These are phyloP conservation scores for Nepenthes mirabilis DNA, from an alignment of 148 eudicot genomes.

Conservation along the genomic window DNA sequence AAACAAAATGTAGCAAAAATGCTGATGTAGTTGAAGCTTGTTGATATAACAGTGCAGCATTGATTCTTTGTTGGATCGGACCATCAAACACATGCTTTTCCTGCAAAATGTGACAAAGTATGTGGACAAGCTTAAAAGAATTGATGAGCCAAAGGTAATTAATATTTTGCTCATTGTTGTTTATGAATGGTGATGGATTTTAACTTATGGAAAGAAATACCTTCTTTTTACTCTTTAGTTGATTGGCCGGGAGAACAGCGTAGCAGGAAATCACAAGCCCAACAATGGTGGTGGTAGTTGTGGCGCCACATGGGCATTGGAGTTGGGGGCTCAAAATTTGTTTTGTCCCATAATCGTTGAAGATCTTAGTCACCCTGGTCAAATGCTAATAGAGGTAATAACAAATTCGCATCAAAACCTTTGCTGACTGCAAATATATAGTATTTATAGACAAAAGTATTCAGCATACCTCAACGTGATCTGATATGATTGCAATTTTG, in stretches of 20 bases:
- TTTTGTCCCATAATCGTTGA: conserved; percentile 65
- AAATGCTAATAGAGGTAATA: conserved; percentile 73
- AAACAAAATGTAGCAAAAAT: neutral
- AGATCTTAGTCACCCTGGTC: conserved; percentile 66
- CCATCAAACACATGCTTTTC: conserved; percentile 73
- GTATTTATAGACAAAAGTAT: no score
- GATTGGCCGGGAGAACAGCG: conserved; percentile 18
- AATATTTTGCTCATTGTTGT: neutral
- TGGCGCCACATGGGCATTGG: conserved; percentile 60
- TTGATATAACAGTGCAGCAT: conserved; percentile 59
- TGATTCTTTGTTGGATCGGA: conserved; percentile 48
- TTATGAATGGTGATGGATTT: neutral
- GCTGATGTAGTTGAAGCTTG: conserved; percentile 4
- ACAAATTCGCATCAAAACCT: neutral
- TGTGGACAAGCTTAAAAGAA: conserved; percentile 40
- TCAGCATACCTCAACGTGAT: neutral
- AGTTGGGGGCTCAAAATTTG: conserved; percentile 39
- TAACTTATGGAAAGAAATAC: neutral
- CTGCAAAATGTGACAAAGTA: conserved; percentile 55
- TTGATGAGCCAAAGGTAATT: conserved; percentile 47
- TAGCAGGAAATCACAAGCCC: conserved; percentile 7
- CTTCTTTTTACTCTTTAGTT: conserved; percentile 10
- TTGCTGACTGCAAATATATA: neutral
- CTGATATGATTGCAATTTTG: neutral
- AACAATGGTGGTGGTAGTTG: conserved; percentile 11